Base-by-base conservation (phyloP, 352 stramenopile species). In the Bremia lactucae region DNA sequence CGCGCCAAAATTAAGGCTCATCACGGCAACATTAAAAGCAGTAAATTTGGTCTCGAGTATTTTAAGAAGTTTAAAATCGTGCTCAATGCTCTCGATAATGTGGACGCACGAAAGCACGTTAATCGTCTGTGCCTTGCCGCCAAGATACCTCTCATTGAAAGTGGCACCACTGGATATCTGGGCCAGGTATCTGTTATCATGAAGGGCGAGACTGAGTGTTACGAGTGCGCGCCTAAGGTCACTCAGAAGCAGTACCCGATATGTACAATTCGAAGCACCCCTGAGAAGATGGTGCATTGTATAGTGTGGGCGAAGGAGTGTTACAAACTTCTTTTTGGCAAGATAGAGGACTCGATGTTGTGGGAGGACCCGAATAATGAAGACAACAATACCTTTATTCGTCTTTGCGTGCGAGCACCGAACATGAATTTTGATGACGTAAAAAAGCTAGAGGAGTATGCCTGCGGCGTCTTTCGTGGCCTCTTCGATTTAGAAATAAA, bases 71-170 rank as follows among this genome's bases (percentile, higher is more conserved):
- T 99, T 55, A 68, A 96, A 44, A 49, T 99, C 2, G 95, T 99
- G n/a, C 72, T 99, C 21, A 99, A 99, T 55, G 97, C 96, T 4
- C 73, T 99, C 16, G 97, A 99, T 76, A 99, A 99, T 58, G 83
- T 99, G 5, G 92, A 97, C 46, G 97, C 97, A 6, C 78, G 97
- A 34, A 95, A 97, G 54, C 94, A 98, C 46, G 96, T 99, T 25
- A 99, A 99, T 68, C 87, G 96, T 6, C 68, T 99, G 13, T 99
- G 96, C 59, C 72, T 99, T 10, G 77, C 78, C 8, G 88, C 81
- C 6, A 73, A 78, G 18, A 69, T 52, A 22, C 78, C 81, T n/a
- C 48, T 94, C 28, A 93, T 99, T 31, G 97, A 99, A 65, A 97
- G 91, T 44, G 97, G 97, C 19, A 99, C 97, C 7, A 98, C 96